phyloP scores from a whole-genome alignment of 2,329 filamentous ascomycete genomes.

The Fusarium albosuccineum region DNA sequence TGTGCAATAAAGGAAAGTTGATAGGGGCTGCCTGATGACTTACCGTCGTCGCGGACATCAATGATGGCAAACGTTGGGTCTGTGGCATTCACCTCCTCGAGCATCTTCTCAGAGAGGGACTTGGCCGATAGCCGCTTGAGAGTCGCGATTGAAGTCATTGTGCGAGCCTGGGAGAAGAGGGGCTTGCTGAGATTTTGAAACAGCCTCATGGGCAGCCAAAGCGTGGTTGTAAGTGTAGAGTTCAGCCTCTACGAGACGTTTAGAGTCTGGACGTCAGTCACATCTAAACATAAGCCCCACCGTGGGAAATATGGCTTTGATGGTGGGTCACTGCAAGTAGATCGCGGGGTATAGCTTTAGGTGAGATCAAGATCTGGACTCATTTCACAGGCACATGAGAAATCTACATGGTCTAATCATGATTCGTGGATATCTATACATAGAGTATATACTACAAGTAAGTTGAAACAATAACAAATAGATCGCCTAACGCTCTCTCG shows the following conservation, averaged over 20 bases:
- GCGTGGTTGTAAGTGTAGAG: conserved; percentile 6
- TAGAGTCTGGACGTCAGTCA: neutral
- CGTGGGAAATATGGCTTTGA: conserved; percentile 1
- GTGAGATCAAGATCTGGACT: no score
- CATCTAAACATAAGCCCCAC: conserved; percentile 6
- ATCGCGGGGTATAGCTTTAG: no score
- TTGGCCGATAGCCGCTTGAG: conserved; percentile 77
- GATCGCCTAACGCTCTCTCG: conserved; percentile 32
- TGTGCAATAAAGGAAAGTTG: neutral
- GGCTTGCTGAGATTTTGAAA: conserved; percentile 17
- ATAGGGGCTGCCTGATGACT: neutral
- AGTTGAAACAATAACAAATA: conserved; percentile 12
- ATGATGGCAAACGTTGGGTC: conserved; percentile 76
- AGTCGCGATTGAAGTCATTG: conserved; percentile 68
- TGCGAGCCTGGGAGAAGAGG: conserved; percentile 29
- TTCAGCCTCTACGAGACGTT: conserved; percentile 15
- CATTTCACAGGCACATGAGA: neutral
- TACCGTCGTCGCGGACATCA: conserved; percentile 89
- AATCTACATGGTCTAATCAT: conserved; percentile 5
- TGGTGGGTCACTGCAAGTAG: no score
- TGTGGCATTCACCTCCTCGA: conserved; percentile 59
- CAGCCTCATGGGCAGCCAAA: conserved; percentile 26
- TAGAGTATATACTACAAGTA: conserved; percentile 3
- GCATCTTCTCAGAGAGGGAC: conserved; percentile 75
- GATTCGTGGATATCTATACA: conserved; percentile 21